Evolutionary conservation across 805 yeast genomes (phyloP), one percentile per base, ranked within the genome.

Genomic region (Candida tallmaniae): DNA sequence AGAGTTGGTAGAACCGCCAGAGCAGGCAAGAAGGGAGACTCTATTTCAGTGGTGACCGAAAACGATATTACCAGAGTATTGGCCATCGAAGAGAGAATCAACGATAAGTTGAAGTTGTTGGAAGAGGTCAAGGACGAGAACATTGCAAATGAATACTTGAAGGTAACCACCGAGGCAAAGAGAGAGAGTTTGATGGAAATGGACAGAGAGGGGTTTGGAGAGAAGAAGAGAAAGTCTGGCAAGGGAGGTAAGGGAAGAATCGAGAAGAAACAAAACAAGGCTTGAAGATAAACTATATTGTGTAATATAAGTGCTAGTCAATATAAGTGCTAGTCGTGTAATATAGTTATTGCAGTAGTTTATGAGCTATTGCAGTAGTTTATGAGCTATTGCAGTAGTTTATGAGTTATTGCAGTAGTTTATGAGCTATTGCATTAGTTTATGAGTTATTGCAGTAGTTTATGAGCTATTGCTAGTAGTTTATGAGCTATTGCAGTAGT

Each of bases 1-100:
- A 72, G 98, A 58, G 95, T 90, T 8, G 98, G 98, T 66, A 85
- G 98, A 76, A 90, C 98, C 9, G 98, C 97, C 7, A 83, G 98
- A 74, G 97, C 97, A 2, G 97, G 97, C 2, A 73, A 95, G 48
- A 62, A 66, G 32, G 98, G 98, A 62, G 86, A 78, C 43, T 74
- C 95, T 5, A 66, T 93, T 1, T 76, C 93, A 10, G 71, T 93
- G 39, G 83, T 93, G 4, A 77, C 95, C 1, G 96, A 89, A 48
- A 77, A 82, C 39, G 98, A 90, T 54, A 80, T 93, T 10, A 72
- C 69, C 17, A 72, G 97, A 49, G 73, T 93, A 5, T 74, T 83
- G 41, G 80, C 90, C 5, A 90, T 93, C 35, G 98, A 93, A 56
- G 86, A 78, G 35, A 73, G 97, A 46, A 83, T 87, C 27, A 80